phyloP scores from a whole-genome alignment of 2,329 filamentous ascomycete genomes.

The Magnaporthales sp. region DNA sequence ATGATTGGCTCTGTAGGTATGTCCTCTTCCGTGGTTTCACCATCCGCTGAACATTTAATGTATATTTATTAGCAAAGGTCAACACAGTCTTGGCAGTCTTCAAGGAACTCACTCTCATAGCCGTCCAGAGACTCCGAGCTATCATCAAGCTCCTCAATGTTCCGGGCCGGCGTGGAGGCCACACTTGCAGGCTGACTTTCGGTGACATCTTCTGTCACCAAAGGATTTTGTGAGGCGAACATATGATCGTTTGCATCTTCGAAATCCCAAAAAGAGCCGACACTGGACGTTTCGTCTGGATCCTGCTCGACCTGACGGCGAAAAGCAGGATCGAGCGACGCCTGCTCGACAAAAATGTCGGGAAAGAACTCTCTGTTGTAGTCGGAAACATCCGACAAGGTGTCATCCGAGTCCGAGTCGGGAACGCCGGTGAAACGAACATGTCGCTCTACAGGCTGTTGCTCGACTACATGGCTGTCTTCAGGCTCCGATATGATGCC shows the following conservation, averaged over 20 bases:
- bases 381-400: slow-evolving; percentile 46
- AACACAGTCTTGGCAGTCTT: slow-evolving; percentile 11
- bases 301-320: slow-evolving; percentile 67
- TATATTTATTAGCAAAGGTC: slow-evolving; percentile 27
- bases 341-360: slow-evolving; percentile 71
- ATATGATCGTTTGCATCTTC: slow-evolving; percentile 29
- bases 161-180: slow-evolving; percentile 12
- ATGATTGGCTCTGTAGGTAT: slow-evolving; percentile 38
- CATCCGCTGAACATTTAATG: slow-evolving; percentile 36
- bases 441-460: slow-evolving; percentile 38
- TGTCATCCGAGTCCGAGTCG: slow-evolving; percentile 58
- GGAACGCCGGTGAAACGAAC: slow-evolving; percentile 67
- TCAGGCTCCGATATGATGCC: slow-evolving; percentile 30
- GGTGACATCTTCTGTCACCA: background rate
- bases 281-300: slow-evolving; percentile 46
- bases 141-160: background rate
- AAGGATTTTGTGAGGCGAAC: background rate
- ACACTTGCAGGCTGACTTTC: slow-evolving; percentile 14
- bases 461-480: slow-evolving; percentile 14
- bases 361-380: slow-evolving; percentile 61
- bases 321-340: slow-evolving; percentile 61
- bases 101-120: slow-evolving; percentile 47
- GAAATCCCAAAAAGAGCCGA: slow-evolving; percentile 56
- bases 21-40: slow-evolving; percentile 55
- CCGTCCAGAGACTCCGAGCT: slow-evolving; percentile 38